Evolutionary conservation across 371 early-diverging fungal species (phyloP).

Genomic region (Umbelopsis sp.): DNA sequence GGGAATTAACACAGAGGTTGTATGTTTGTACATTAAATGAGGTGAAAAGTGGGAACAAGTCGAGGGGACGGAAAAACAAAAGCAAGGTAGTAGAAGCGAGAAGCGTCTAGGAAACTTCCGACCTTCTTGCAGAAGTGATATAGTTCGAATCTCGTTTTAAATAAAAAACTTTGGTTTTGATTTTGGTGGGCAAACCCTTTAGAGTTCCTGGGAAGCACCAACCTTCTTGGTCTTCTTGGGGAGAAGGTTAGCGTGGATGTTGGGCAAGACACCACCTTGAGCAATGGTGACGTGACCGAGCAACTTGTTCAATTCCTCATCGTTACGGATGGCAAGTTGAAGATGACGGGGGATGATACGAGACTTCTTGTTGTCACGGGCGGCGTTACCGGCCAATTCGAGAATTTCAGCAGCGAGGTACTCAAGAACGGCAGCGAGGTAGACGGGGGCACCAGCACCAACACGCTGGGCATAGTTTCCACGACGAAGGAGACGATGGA

Average conservation of each 20-base stretch:
- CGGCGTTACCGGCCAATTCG: conserved; percentile 92
- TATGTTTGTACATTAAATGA: conserved; percentile 19
- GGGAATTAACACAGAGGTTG: conserved; percentile 20
- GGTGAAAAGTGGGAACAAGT: conserved; percentile 10
- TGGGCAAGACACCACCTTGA: conserved; percentile 83
- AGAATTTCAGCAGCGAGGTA: conserved; percentile 94
- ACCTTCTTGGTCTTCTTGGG: conserved; percentile 71
- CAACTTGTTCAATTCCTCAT: conserved; percentile 92
- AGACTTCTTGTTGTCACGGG: conserved; percentile 92
- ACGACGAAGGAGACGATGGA: conserved; percentile 90
- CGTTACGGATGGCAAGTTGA: conserved; percentile 90
- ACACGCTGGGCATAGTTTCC: conserved; percentile 93
- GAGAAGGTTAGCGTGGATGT: conserved; percentile 71
- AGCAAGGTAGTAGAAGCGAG: conserved; percentile 13
- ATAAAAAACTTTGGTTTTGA: conserved; percentile 15
- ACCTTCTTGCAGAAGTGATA: conserved; percentile 4
- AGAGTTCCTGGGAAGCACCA: conserved; percentile 44
- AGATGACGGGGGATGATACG: conserved; percentile 88
- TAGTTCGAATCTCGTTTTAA: neutral
- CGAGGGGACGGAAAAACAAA: conserved; percentile 15
- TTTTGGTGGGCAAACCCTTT: conserved; percentile 21
- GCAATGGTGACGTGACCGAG: conserved; percentile 83
- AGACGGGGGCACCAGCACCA: conserved; percentile 91
- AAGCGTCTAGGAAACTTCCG: neutral
- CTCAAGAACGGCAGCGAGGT: conserved; percentile 90